Base-by-base conservation (phyloP, 768 basidiomycete genomes). In the Podaxis sp. region DNA sequence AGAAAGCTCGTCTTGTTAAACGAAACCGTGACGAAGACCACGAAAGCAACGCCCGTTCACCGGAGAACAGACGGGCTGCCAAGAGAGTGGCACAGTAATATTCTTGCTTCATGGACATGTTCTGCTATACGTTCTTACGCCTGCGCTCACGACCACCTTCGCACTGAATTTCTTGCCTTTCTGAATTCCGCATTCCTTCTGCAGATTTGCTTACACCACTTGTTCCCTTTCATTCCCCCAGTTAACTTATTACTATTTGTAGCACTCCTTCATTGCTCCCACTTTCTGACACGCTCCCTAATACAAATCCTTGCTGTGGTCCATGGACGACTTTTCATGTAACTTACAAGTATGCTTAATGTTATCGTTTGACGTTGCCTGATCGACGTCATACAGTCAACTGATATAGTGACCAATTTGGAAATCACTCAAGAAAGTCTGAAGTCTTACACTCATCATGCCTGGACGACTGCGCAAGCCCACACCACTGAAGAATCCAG, bases 401-500 rank as follows among this genome's bases (percentile, higher is more conserved):
- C 6, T 44, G 42, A 44, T 44, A 7, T 18, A 44, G 18, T 5
- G n/a, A 44, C 18, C n/a, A 44, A n/a, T 18, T 44, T 44, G 42
- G 42, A 44, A 56, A 38, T 37, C n/a, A 9, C 5, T 9, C 14
- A 37, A 21, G 28, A 16, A 7, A 6, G 44, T 6, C 50, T 27
- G 6, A 53, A 36, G 50, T 25, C 35, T 50, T 52, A 40, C 42
- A 35, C 47, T 25, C 57, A 57, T 37, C 38, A 76, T 74, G 75
- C 69, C 73, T 35, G 70, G 64, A 18, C 65, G 59, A 27, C 55
- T 66, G 36, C 67, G 68, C 59, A 69, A 65, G 50, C 62, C 62
- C 35, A 65, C 66, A 36, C 75, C 76, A 7, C 69, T 80, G 48
- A 71, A 72, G 61, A 66, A 63, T 50, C 75, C 72, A 74, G 78